Percentiles rank a stretch among this genome's conserved stretches.
These are phyloP conservation scores for Nakataea oryzae DNA, from an alignment of 2,329 filamentous ascomycete species.

Conservation along the genomic window DNA sequence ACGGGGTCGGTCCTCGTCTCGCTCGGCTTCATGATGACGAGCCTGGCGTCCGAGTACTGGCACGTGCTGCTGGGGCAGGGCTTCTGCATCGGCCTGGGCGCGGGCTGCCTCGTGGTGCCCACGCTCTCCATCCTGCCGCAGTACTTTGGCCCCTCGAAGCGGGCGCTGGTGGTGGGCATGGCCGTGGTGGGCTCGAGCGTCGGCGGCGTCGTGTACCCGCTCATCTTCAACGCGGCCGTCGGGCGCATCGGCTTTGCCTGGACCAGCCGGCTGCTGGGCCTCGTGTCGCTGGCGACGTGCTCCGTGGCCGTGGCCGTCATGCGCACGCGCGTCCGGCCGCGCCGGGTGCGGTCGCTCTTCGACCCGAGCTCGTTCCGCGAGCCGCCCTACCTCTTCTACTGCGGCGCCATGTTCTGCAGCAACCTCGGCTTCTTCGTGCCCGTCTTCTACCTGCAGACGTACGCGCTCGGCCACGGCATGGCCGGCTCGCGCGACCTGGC, in stretches of 20 bases:
- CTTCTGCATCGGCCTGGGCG: constrained; percentile 29
- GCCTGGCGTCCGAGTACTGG: constrained; percentile 25
- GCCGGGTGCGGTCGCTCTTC: constrained; percentile 8
- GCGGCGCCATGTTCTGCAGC: constrained; percentile 5
- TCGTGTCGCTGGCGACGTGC: constrained; percentile 8
- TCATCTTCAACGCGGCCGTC: constrained; percentile 4
- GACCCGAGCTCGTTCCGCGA: constrained; percentile 7
- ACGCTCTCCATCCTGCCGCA: constrained; percentile 26
- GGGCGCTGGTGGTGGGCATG: constrained; percentile 30
- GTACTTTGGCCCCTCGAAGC: constrained; percentile 24
- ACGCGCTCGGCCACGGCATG: constrained; percentile 6
- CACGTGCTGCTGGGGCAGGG: constrained; percentile 31
- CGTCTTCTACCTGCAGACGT: constrained; percentile 8
- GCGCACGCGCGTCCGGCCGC: constrained; percentile 7
- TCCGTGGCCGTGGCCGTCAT: constrained; percentile 2
- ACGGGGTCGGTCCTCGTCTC: constrained; percentile 29
- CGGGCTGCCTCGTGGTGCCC: constrained; percentile 26
- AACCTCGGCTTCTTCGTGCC: constrained; percentile 6
- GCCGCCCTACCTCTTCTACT: constrained; percentile 5
- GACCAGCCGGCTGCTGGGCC: constrained; percentile 9
- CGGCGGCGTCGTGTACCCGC: constrained; percentile 20
- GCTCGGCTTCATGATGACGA: constrained; percentile 34
- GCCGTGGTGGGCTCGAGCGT: constrained; percentile 28
- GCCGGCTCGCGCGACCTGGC: constrained; percentile 1
- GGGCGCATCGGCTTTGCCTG: constrained; percentile 6